These are phyloP conservation scores for Grosmannia clavigera DNA, from an alignment of 2,329 filamentous ascomycete species.

Conservation along the genomic window DNA sequence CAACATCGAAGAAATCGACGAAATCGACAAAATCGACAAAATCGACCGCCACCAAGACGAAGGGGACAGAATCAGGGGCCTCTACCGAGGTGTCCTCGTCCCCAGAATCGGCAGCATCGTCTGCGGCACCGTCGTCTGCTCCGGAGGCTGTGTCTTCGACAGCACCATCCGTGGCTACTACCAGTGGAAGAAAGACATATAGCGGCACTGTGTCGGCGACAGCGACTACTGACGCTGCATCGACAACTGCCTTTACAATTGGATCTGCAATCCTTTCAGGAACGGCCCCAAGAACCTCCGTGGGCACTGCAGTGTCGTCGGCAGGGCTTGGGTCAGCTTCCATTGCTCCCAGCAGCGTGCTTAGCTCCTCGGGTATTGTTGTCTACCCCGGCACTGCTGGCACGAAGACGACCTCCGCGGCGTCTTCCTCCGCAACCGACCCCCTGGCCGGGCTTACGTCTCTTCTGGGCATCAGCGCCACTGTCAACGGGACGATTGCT, in stretches of 20 bases:
- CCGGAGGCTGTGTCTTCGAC: no score
- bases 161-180: no score
- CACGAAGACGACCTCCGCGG: not conserved
- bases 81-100: no score
- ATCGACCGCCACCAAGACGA: no score
- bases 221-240: not conserved
- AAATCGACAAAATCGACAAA: no score
- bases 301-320: not conserved
- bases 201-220: not conserved
- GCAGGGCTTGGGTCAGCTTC: no score
- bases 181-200: not conserved
- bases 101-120: no score
- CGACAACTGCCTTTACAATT: not conserved
- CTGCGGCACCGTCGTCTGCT: no score
- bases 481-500: not conserved
- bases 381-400: not conserved
- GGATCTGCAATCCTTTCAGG: not conserved
- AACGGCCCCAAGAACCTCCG: not conserved
- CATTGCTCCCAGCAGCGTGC: slow-evolving; percentile 7
- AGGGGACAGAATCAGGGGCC: no score
- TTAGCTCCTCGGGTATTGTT: slow-evolving; percentile 8
- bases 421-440: not conserved
- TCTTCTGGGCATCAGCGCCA: not conserved
- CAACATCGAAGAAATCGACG: no score
- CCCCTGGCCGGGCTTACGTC: not conserved